These are phyloP conservation scores for Filobasidium wieringae DNA, from an alignment of 768 basidiomycete species.

Conservation along the genomic window DNA sequence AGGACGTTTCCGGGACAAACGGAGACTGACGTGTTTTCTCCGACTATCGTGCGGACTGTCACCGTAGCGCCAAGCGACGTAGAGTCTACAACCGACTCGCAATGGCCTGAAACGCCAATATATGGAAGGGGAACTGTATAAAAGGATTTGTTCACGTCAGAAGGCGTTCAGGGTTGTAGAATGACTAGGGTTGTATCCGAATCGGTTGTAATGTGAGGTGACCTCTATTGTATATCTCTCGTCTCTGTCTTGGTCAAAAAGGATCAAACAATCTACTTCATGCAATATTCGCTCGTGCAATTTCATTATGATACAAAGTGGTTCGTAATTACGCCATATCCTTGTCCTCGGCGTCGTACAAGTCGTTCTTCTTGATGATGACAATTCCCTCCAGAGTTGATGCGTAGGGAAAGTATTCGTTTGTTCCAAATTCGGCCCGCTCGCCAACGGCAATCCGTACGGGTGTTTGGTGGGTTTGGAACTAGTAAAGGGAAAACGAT, in stretches of 20 bases:
- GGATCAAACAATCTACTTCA: too few species aligned
- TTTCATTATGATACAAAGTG: not conserved
- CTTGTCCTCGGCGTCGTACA: slow-evolving; percentile 37
- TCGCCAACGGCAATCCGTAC: slow-evolving; percentile 91
- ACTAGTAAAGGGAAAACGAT: slow-evolving; percentile 35
- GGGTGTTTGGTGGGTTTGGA: slow-evolving; percentile 96
- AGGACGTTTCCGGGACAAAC: not conserved
- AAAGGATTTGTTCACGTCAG: too few species aligned
- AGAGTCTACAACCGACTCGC: not conserved
- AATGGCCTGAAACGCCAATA: not conserved
- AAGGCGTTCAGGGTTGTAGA: too few species aligned
- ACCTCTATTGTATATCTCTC: too few species aligned
- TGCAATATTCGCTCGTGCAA: too few species aligned
- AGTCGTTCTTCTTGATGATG: slow-evolving; percentile 38
- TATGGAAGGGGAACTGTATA: too few species aligned
- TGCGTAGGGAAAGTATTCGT: slow-evolving; percentile 85
- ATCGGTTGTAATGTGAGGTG: too few species aligned
- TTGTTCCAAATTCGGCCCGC: slow-evolving; percentile 88
- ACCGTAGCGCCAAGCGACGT: not conserved
- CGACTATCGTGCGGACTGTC: not conserved
- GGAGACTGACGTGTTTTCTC: not conserved
- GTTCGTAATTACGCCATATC: not conserved
- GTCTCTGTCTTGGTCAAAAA: too few species aligned
- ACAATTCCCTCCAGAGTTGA: slow-evolving; percentile 49
- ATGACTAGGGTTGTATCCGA: too few species aligned